Percentiles rank a stretch among this genome's conserved stretches.
phyloP scores from a whole-genome alignment of 345 rosid species.

The Eucalyptus fibrosa region DNA sequence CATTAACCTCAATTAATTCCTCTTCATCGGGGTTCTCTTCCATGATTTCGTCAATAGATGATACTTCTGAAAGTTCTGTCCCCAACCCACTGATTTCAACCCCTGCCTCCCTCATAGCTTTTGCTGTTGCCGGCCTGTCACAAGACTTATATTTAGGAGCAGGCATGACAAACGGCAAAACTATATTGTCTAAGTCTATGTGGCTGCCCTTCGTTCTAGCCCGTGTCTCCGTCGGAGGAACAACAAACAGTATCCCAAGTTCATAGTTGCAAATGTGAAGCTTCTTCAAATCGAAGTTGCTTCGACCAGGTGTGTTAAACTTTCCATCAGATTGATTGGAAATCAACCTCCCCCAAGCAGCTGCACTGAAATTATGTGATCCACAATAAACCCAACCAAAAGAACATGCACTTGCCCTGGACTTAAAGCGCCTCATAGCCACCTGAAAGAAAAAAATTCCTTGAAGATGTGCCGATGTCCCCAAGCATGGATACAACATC shows the following conservation, averaged over 20 bases:
- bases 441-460: conserved; percentile 26
- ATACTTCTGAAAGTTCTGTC: conserved; percentile 18
- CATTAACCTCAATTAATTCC: conserved; percentile 26
- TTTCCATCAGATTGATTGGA: conserved; percentile 19
- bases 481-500: not conserved
- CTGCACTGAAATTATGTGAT: conserved; percentile 87
- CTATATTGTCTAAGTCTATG: conserved; percentile 40
- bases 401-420: conserved; percentile 29
- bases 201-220: not conserved
- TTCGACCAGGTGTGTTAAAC: conserved; percentile 7
- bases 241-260: conserved; percentile 72
- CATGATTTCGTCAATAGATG: conserved; percentile 16
- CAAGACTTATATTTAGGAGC: conserved; percentile 57
- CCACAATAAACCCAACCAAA: conserved; percentile 91
- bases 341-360: conserved; percentile 84
- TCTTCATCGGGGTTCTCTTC: conserved; percentile 48
- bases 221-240: conserved; percentile 42
- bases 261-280: conserved; percentile 85
- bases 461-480: not conserved
- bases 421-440: conserved; percentile 56
- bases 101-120: conserved; percentile 60
- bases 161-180: conserved; percentile 65
- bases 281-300: conserved; percentile 5
- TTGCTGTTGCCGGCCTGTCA: conserved; percentile 71
- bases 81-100: conserved; percentile 22